These are phyloP conservation scores for Coccomyxa subellipsoidea DNA, from an alignment of 163 green algal species.

Conservation along the genomic window DNA sequence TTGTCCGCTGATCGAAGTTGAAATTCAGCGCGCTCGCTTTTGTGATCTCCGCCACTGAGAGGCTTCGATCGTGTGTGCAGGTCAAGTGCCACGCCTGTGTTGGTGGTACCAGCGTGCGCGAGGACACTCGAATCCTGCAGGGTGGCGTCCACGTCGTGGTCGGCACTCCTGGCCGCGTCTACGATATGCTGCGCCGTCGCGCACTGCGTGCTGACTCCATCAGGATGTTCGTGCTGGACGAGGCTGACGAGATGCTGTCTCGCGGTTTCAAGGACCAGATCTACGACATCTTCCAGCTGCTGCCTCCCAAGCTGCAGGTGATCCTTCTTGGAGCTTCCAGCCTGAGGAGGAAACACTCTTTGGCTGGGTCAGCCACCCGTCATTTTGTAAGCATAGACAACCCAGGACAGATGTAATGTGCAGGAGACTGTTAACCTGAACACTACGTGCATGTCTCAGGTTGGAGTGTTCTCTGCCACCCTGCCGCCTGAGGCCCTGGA, in stretches of 20 bases:
- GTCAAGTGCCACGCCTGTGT: slow-evolving; percentile 99
- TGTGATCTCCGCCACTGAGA: neutral
- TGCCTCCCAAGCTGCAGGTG: slow-evolving; percentile 99
- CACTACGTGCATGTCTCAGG: slow-evolving; percentile 45
- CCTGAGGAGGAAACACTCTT: too few relatives aligned
- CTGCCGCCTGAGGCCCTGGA: slow-evolving; percentile 98
- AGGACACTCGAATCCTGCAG: slow-evolving; percentile 94
- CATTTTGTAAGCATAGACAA: neutral
- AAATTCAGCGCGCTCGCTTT: too few relatives aligned
- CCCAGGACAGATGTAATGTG: neutral
- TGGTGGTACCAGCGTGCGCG: slow-evolving; percentile 94
- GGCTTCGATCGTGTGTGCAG: slow-evolving; percentile 19
- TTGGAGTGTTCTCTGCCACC: slow-evolving; percentile 99
- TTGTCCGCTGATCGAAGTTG: too few relatives aligned
- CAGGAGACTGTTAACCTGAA: neutral
- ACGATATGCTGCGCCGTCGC: slow-evolving; percentile 97
- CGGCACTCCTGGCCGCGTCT: slow-evolving; percentile 98
- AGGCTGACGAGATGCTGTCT: slow-evolving; percentile 99
- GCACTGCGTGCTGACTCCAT: slow-evolving; percentile 94
- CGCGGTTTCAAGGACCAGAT: slow-evolving; percentile 99
- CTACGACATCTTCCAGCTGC: slow-evolving; percentile 99
- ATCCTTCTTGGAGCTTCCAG: neutral
- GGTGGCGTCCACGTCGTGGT: slow-evolving; percentile 96
- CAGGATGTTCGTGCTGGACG: slow-evolving; percentile 98
- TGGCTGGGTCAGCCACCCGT: neutral